Conservation (phyloP, 2,329 filamentous ascomycete genomes). For the Colletotrichum tropicicola region DNA sequence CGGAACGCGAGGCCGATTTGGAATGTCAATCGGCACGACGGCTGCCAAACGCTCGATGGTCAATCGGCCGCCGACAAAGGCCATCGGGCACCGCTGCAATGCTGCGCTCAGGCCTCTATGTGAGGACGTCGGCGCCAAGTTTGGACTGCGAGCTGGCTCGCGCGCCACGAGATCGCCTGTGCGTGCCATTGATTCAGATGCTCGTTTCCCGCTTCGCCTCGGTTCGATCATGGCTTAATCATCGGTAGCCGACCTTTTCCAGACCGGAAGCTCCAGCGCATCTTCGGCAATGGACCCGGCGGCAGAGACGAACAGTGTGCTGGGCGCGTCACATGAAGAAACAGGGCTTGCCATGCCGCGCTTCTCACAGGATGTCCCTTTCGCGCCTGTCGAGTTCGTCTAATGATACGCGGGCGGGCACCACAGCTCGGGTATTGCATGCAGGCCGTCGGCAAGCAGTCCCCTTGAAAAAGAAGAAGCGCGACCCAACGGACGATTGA, state of each 20-base stretch:
- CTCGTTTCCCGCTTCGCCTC: slow-evolving; percentile 4
- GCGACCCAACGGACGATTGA: background rate
- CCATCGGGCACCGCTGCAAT: background rate
- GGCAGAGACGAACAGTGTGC: background rate
- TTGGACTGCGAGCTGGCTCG: slow-evolving; percentile 4
- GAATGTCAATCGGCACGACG: slow-evolving; percentile 13
- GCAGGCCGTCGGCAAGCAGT: slow-evolving; percentile 14
- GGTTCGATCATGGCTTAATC: background rate
- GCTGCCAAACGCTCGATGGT: background rate
- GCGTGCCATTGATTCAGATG: background rate
- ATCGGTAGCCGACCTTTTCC: slow-evolving; percentile 4
- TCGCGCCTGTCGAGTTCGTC: slow-evolving; percentile 18
- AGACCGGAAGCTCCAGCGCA: background rate
- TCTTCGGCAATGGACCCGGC: background rate
- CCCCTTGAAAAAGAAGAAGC: slow-evolving; percentile 7
- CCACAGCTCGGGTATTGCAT: slow-evolving; percentile 15
- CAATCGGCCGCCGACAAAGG: background rate
- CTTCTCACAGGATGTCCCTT: slow-evolving; percentile 11
- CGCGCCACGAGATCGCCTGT: slow-evolving; percentile 12
- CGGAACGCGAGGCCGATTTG: slow-evolving; percentile 24
- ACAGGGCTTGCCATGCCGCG: slow-evolving; percentile 21
- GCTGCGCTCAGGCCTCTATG: slow-evolving; percentile 6
- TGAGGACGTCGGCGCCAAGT: slow-evolving; percentile 4
- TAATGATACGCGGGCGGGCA: slow-evolving; percentile 2
- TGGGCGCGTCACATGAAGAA: background rate